phyloP scores from a whole-genome alignment of 1,284 basidiomycete species.

The Malassezia cuniculi region DNA sequence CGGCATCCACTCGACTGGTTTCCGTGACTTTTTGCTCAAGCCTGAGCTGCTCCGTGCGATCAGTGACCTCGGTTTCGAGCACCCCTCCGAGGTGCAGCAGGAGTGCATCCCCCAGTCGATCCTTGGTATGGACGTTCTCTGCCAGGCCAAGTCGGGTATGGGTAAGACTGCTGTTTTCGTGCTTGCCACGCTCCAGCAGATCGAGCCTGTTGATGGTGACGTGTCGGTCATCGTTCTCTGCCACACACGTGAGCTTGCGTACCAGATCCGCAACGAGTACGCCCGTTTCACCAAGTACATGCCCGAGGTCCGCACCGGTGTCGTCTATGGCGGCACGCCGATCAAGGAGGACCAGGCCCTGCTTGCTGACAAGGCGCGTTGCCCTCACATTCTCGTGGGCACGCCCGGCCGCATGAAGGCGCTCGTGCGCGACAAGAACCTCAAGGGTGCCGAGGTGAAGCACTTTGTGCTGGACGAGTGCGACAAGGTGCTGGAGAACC shows the following conservation, averaged over 20 bases:
- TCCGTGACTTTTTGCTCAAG: slow-evolving; percentile 79
- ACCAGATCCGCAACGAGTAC: slow-evolving; percentile 99
- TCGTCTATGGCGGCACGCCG: slow-evolving; percentile 94
- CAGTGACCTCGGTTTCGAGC: slow-evolving; percentile 97
- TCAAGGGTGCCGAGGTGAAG: slow-evolving; percentile 45
- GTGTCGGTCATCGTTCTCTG: slow-evolving; percentile 94
- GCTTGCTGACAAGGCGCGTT: slow-evolving; percentile 89
- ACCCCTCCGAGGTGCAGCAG: slow-evolving; percentile 99
- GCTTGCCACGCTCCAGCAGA: slow-evolving; percentile 89
- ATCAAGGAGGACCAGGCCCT: slow-evolving; percentile 86
- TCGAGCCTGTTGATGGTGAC: slow-evolving; percentile 95
- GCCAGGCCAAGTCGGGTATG: slow-evolving; percentile 99
- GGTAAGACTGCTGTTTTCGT: slow-evolving; percentile 99
- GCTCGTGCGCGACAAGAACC: slow-evolving; percentile 41
- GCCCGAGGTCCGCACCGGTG: slow-evolving; percentile 92
- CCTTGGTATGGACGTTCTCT: slow-evolving; percentile 96
- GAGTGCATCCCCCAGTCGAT: slow-evolving; percentile 99
- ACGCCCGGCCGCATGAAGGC: slow-evolving; percentile 61
- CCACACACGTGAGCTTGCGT: slow-evolving; percentile 97
- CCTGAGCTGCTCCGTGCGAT: slow-evolving; percentile 93
- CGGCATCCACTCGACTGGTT: slow-evolving; percentile 45
- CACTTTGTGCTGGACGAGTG: slow-evolving; percentile 99
- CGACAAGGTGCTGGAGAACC: slow-evolving; percentile 99
- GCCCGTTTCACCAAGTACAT: slow-evolving; percentile 98
- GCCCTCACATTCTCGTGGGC: slow-evolving; percentile 96